These are phyloP conservation scores for Lactarius sp. DNA, from an alignment of 768 basidiomycete species.

Conservation along the genomic window DNA sequence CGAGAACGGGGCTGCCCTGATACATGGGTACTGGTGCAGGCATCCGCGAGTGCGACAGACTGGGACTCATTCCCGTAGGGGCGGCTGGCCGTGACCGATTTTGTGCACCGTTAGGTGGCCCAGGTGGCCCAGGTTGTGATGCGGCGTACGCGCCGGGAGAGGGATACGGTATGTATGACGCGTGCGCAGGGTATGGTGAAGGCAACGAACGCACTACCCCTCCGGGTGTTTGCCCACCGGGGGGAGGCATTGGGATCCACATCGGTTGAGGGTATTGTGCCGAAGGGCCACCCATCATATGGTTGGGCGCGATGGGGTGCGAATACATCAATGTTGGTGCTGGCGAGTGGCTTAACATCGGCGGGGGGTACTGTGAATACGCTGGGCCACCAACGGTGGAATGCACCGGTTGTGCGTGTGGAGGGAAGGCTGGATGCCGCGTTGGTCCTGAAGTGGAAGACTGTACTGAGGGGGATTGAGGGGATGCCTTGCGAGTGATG, in stretches of 20 bases:
- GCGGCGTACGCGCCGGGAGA: constrained; percentile 44
- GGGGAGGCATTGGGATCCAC: constrained; percentile 52
- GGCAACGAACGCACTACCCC: constrained; percentile 52
- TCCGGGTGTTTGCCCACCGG: constrained; percentile 43
- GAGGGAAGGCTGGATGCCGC: constrained; percentile 21
- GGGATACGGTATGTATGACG: constrained; percentile 57
- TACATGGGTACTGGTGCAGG: constrained; percentile 46
- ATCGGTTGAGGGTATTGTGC: constrained; percentile 57
- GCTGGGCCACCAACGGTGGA: constrained; percentile 31
- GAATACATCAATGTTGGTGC: constrained; percentile 64
- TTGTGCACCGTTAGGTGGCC: constrained; percentile 34
- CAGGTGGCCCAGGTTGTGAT: constrained; percentile 41
- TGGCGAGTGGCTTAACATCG: constrained; percentile 70
- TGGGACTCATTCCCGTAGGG: constrained; percentile 57
- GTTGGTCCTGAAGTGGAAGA: constrained; percentile 8
- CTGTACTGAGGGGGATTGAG: constrained; percentile 39
- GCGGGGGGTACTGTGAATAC: constrained; percentile 58
- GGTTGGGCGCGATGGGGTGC: constrained; percentile 53
- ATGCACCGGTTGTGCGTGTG: constrained; percentile 24
- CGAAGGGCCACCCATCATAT: constrained; percentile 56
- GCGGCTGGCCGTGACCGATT: constrained; percentile 39
- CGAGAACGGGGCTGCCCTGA: constrained; percentile 60
- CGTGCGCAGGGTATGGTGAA: constrained; percentile 56
- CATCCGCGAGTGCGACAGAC: constrained; percentile 44
- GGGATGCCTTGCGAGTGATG: constrained; percentile 41